phyloP scores from a whole-genome alignment of 164 flowering plant species.

The Vitis rotundifolia region DNA sequence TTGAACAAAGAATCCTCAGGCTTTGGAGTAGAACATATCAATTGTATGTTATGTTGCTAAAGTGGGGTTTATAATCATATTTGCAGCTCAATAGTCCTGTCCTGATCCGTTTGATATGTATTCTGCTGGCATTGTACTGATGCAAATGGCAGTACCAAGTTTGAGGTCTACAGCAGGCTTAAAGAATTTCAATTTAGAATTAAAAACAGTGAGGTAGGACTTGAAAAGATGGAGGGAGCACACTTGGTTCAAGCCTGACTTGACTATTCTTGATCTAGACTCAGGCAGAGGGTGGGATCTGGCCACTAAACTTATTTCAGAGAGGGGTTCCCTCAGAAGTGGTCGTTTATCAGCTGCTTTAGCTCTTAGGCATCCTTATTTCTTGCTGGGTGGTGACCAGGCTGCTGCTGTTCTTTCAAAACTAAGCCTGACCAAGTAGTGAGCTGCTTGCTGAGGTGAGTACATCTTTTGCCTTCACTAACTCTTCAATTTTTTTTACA shows the following conservation, averaged over 20 bases:
- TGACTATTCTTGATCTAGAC: conserved; percentile 68
- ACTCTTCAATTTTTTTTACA: neutral
- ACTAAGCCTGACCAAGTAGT: conserved; percentile 55
- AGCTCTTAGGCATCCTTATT: conserved; percentile 95
- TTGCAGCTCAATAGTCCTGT: conserved; percentile 93
- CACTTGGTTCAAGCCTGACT: conserved; percentile 74
- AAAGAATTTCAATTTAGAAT: conserved; percentile 81
- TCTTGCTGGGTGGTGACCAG: conserved; percentile 91
- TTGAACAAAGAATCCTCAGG: no score
- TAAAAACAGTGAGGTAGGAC: conserved; percentile 66
- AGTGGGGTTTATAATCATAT: conserved; percentile 11
- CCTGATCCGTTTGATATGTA: conserved; percentile 98
- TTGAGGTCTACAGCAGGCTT: conserved; percentile 76
- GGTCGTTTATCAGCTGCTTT: conserved; percentile 94
- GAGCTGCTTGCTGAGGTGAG: conserved; percentile 23
- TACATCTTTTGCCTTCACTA: neutral
- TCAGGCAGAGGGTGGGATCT: conserved; percentile 89
- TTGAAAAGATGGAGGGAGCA: conserved; percentile 78
- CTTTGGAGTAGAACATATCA: no score
- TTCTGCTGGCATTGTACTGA: conserved; percentile 84
- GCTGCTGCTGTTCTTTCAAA: conserved; percentile 91
- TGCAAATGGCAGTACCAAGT: conserved; percentile 92
- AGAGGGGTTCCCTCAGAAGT: conserved; percentile 73
- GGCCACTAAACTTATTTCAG: conserved; percentile 81
- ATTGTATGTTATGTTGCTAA: neutral